Evolutionary conservation across 1,284 basidiomycete genomes (phyloP), one percentile per base, ranked within the genome.

Genomic region (Ustilago crameri): DNA sequence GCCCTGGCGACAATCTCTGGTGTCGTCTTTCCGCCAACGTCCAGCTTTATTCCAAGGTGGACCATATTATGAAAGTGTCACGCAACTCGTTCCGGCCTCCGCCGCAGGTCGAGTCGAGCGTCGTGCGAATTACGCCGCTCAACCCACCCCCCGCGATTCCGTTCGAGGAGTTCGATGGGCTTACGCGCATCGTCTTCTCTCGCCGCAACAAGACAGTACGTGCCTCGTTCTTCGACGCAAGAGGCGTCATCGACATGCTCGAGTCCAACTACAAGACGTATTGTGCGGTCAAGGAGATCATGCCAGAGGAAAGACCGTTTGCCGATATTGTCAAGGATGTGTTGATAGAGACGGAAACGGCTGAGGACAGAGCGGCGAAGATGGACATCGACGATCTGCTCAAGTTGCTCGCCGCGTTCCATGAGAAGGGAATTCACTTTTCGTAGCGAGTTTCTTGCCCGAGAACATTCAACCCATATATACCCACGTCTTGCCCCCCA

Each of bases 141-240:
- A 94, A 98, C 82, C 96, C 96, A 1, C 95, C 96, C 0, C 96
- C 96, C 2, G 91, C 93, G 0, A 89, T 99, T 58, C 90, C 90
- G 77, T 99, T 98, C 76, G 95, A 96, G 78, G 95, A 99, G 85
- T 98, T 97, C 81, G 96, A 99, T 82, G 96, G 96, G 1, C 63
- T 99, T 67, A 93, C 90, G 49, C 87, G 92, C 40, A 94, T 98
- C 73, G 86, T 97, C 45, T 98, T 98, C 80, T 90, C 89, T 40
- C 86, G 96, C 49, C 87, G 91, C 77, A 98, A 98, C 84, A 98
- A 98, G 86, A 93, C 89, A 5, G 85, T 93, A 0, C 88, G 95
- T 76, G 93, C 91, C 9, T 92, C 90, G 75, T 98, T 89, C 83
- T 81, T 81, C 35, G 89, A 90, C 85, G 94, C 95, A 4, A 94